Percentiles rank a stretch among this genome's conserved stretches.
Conservation (phyloP, 139 green algal species). For the Picochlorum sp. region DNA sequence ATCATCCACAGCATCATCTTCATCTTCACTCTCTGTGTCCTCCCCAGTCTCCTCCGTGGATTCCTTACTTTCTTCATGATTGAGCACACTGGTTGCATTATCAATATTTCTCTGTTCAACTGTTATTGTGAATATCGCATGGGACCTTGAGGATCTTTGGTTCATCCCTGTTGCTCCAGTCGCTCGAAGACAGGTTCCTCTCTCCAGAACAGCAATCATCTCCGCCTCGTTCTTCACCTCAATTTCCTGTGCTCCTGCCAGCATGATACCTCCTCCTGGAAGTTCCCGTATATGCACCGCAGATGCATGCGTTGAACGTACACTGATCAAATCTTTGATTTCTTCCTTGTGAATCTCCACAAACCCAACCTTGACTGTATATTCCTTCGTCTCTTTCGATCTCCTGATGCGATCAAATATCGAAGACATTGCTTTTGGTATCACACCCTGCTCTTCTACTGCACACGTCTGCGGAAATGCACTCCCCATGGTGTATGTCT, state of each 20-base stretch:
- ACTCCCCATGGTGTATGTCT: constrained; percentile 86
- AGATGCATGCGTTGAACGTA: background rate
- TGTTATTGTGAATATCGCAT: constrained; percentile 97
- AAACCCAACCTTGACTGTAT: constrained; percentile 75
- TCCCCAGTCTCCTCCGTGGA: constrained; percentile 24
- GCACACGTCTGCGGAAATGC: constrained; percentile 33
- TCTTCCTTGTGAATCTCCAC: constrained; percentile 94
- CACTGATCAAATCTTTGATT: constrained; percentile 70
- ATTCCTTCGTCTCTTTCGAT: constrained; percentile 37
- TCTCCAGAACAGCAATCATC: constrained; percentile 70
- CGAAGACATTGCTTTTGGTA: constrained; percentile 65
- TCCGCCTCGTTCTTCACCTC: constrained; percentile 68
- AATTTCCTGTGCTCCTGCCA: constrained; percentile 67
- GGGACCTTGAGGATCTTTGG: constrained; percentile 64
- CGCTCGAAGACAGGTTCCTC: constrained; percentile 63
- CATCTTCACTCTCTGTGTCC: background rate
- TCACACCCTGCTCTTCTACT: constrained; percentile 50
- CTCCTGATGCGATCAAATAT: constrained; percentile 58
- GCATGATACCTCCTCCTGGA: constrained; percentile 52
- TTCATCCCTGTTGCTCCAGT: constrained; percentile 91
- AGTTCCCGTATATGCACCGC: constrained; percentile 69
- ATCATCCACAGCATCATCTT: constrained; percentile 29
- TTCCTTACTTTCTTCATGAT: constrained; percentile 32
- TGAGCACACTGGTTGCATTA: constrained; percentile 7
- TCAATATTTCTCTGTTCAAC: constrained; percentile 79